phyloP scores from a whole-genome alignment of 2,329 filamentous ascomycete species.

The Macrophomina tecta region DNA sequence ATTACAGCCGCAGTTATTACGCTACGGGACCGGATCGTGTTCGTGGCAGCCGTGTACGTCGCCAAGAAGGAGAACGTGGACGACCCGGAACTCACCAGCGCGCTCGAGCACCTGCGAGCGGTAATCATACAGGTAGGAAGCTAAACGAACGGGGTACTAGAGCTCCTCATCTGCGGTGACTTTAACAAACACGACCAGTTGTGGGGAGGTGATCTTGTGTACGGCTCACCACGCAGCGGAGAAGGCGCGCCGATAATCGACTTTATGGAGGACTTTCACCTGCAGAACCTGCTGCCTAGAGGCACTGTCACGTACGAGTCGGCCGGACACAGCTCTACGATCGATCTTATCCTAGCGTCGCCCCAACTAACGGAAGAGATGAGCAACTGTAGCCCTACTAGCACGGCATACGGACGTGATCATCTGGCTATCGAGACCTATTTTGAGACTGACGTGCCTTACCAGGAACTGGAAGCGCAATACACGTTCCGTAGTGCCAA shows the following conservation, averaged over 20 bases:
- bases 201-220: not conserved
- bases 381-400: not conserved
- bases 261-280: not conserved
- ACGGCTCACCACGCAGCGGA: not conserved
- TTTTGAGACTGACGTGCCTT: not conserved
- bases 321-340: not conserved
- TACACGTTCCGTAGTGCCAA: not conserved
- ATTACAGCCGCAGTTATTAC: conserved; percentile 1
- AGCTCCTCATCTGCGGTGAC: not conserved
- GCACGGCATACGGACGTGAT: not conserved
- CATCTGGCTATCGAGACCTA: not conserved
- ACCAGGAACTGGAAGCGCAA: not conserved
- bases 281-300: not conserved
- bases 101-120: not conserved
- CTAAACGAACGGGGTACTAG: not conserved
- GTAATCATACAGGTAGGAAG: not conserved
- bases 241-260: not conserved
- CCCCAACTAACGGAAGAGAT: not conserved
- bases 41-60: not conserved
- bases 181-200: not conserved
- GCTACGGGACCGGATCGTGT: not conserved
- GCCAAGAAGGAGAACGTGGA: not conserved
- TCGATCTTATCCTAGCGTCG: not conserved
- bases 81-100: not conserved
- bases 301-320: not conserved